Evolutionary conservation across 2,329 filamentous ascomycete species (phyloP).

Genomic region (Cordyceps farinosa): DNA sequence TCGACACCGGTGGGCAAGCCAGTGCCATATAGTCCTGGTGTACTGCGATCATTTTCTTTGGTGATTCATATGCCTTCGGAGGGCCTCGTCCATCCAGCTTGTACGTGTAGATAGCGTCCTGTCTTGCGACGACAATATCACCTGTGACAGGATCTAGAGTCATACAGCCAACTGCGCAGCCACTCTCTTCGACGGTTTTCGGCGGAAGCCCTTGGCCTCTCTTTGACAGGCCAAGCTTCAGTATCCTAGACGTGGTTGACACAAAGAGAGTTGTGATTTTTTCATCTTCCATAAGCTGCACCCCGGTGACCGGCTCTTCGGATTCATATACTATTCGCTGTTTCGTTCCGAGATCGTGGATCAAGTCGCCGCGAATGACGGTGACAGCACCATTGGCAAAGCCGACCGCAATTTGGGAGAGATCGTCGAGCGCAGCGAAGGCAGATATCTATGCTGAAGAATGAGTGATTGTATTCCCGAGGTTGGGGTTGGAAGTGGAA

Average conservation of each 20-base stretch:
- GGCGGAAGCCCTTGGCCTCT: conserved; percentile 86
- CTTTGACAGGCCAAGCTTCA: conserved; percentile 82
- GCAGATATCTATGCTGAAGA: conserved; percentile 66
- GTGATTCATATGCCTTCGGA: conserved; percentile 85
- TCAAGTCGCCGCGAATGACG: conserved; percentile 86
- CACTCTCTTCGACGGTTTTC: conserved; percentile 81
- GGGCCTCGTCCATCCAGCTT: conserved; percentile 78
- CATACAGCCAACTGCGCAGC: conserved; percentile 95
- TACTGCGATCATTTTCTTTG: conserved; percentile 75
- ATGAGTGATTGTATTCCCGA: conserved; percentile 13
- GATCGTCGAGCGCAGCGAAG: conserved; percentile 79
- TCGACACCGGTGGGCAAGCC: conserved; percentile 66
- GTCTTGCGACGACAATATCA: conserved; percentile 85
- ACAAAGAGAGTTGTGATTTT: conserved; percentile 78
- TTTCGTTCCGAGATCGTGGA: conserved; percentile 90
- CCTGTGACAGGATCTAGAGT: conserved; percentile 74
- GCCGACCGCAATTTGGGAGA: conserved; percentile 89
- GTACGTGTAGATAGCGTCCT: conserved; percentile 96
- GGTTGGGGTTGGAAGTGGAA: background rate
- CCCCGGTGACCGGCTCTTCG: conserved; percentile 90
- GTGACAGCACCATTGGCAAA: conserved; percentile 95
- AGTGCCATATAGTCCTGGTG: conserved; percentile 85
- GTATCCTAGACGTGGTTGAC: conserved; percentile 81
- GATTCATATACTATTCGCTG: conserved; percentile 95
- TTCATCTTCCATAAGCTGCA: conserved; percentile 66